Evolutionary conservation across 2,329 filamentous ascomycete genomes (phyloP).

Genomic region (Aspergillus persii): DNA sequence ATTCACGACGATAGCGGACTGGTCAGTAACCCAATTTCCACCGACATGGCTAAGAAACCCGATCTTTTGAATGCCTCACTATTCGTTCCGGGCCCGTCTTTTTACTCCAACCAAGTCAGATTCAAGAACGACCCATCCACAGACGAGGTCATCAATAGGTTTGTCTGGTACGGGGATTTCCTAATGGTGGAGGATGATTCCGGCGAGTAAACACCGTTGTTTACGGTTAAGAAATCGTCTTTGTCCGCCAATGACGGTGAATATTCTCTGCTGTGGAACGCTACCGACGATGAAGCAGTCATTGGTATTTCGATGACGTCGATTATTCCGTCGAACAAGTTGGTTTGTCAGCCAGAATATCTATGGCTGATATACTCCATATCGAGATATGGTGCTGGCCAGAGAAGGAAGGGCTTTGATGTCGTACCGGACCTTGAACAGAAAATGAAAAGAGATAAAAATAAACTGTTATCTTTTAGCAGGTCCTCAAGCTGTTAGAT

Average conservation of each 20-base stretch:
- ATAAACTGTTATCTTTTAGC: too few species aligned
- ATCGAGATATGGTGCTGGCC: too few species aligned
- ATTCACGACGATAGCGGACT: not conserved
- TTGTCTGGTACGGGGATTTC: constrained; percentile 16
- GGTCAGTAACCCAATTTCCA: constrained; percentile 10
- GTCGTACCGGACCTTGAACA: not conserved
- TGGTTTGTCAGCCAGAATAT: not conserved
- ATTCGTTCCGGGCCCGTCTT: constrained; percentile 4
- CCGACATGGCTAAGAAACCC: not conserved
- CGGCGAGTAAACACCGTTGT: constrained; percentile 12
- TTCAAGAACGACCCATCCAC: constrained; percentile 3
- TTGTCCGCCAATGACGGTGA: constrained; percentile 1
- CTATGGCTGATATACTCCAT: too few species aligned
- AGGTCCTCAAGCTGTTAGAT: not conserved
- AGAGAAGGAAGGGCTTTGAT: not conserved
- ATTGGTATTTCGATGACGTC: constrained; percentile 10
- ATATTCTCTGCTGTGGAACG: constrained; percentile 14
- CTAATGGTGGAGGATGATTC: constrained; percentile 9
- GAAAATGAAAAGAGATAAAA: too few species aligned
- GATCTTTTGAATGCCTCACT: constrained; percentile 7
- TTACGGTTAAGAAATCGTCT: constrained; percentile 8
- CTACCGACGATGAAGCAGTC: constrained; percentile 9
- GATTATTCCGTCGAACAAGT: constrained; percentile 7
- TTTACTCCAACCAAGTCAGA: constrained; percentile 6
- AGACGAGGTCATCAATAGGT: constrained; percentile 8